These are phyloP conservation scores for Jamesozyma jinghongensis DNA, from an alignment of 805 yeast species.

Conservation along the genomic window DNA sequence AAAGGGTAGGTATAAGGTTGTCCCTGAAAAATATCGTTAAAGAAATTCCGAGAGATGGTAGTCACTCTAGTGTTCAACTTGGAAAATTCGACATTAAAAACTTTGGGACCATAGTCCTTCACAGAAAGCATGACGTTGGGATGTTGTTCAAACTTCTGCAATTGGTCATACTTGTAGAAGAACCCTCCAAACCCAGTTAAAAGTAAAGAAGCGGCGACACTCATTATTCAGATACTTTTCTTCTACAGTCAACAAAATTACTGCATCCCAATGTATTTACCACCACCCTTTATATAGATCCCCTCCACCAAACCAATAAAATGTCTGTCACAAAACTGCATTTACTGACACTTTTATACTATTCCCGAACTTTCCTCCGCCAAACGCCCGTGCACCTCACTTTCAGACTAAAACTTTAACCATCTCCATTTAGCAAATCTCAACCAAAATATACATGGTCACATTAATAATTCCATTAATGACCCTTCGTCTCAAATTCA, in stretches of 20 bases:
- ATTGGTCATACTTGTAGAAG: conserved; percentile 19
- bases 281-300: no score
- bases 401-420: no score
- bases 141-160: conserved; percentile 17
- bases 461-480: no score
- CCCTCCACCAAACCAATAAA: background rate
- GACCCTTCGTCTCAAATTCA: no score
- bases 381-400: no score
- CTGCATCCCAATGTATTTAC: background rate
- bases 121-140: conserved; percentile 11
- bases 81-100: conserved; percentile 11
- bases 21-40: conserved; percentile 16
- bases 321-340: background rate
- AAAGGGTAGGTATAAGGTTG: conserved; percentile 21
- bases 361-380: background rate
- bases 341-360: background rate
- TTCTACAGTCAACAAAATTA: background rate
- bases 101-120: conserved; percentile 8
- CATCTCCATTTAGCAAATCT: background rate
- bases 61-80: conserved; percentile 8
- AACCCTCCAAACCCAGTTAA: conserved; percentile 26
- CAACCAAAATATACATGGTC: no score
- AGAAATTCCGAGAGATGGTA: conserved; percentile 14
- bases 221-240: conserved; percentile 13
- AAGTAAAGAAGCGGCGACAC: conserved; percentile 25